Evolutionary conservation across 768 basidiomycete genomes (phyloP).

Genomic region (Leccinum variicolor): DNA sequence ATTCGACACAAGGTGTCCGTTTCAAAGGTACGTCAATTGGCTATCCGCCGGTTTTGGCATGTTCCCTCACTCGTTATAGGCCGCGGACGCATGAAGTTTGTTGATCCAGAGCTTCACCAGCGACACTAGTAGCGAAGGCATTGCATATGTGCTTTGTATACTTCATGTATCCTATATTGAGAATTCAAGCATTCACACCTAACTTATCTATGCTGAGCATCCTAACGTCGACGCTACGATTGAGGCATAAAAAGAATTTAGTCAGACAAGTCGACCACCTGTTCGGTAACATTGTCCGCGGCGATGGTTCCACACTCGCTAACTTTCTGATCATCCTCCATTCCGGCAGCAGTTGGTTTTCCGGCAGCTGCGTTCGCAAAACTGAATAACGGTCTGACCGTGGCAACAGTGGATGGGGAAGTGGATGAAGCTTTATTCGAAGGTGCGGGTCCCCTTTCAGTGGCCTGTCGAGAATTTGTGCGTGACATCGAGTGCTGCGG

Average conservation of each 20-base stretch:
- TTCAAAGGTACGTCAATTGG: slow-evolving; percentile 52
- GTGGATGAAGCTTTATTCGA: slow-evolving; percentile 32
- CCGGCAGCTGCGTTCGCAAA: slow-evolving; percentile 74
- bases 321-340: slow-evolving; percentile 17
- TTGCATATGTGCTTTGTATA: not conserved
- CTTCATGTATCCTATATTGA: slow-evolving; percentile 1
- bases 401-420: slow-evolving; percentile 20
- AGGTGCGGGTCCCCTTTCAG: slow-evolving; percentile 40
- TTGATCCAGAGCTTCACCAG: slow-evolving; percentile 52
- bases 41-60: not conserved
- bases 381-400: slow-evolving; percentile 71
- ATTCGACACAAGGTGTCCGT: slow-evolving; percentile 45
- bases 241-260: slow-evolving; percentile 17
- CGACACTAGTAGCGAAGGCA: slow-evolving; percentile 15
- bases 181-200: not conserved
- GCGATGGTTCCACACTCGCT: not conserved
- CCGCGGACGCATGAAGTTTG: slow-evolving; percentile 64
- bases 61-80: slow-evolving; percentile 32
- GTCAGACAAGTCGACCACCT: slow-evolving; percentile 14
- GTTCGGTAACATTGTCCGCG: slow-evolving; percentile 12
- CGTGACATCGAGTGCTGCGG: slow-evolving; percentile 41
- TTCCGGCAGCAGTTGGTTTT: slow-evolving; percentile 16
- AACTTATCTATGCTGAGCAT: not conserved
- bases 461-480: slow-evolving; percentile 46
- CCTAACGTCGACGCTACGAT: slow-evolving; percentile 12